Percentiles rank a stretch among this genome's conserved stretches.
phyloP scores from a whole-genome alignment of 495 filamentous ascomycete species.

The Alectoria sarmentosa region DNA sequence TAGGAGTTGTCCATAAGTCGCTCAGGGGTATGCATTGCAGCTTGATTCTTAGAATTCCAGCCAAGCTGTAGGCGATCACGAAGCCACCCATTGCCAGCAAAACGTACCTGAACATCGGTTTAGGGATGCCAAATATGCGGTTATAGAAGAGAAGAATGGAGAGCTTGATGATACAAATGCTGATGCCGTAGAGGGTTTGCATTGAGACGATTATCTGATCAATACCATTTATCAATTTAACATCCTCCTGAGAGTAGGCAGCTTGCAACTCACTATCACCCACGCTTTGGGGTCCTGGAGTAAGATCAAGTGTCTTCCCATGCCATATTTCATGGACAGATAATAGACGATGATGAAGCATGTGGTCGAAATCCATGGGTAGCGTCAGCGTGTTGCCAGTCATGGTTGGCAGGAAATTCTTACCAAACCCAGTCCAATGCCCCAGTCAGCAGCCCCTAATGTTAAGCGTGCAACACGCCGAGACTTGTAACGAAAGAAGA shows the following conservation, averaged over 20 bases:
- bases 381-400: background rate
- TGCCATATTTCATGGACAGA: background rate
- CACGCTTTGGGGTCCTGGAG: background rate
- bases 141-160: constrained; percentile 5
- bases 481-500: background rate
- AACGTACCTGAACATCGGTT: background rate
- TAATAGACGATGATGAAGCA: constrained; percentile 1
- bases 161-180: constrained; percentile 1
- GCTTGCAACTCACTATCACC: background rate
- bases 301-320: background rate
- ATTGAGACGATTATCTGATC: background rate
- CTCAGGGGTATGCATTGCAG: background rate
- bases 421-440: background rate
- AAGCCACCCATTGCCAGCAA: background rate
- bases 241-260: background rate
- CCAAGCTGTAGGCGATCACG: background rate
- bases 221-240: background rate
- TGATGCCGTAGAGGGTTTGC: background rate
- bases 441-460: constrained; percentile 7
- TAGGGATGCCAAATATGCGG: constrained; percentile 2
- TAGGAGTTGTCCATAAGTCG: background rate
- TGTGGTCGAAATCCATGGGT: background rate
- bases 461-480: background rate
- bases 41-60: background rate
- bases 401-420: background rate